Conservation (phyloP, 345 rosid genomes). For the Lepidium didymum region DNA sequence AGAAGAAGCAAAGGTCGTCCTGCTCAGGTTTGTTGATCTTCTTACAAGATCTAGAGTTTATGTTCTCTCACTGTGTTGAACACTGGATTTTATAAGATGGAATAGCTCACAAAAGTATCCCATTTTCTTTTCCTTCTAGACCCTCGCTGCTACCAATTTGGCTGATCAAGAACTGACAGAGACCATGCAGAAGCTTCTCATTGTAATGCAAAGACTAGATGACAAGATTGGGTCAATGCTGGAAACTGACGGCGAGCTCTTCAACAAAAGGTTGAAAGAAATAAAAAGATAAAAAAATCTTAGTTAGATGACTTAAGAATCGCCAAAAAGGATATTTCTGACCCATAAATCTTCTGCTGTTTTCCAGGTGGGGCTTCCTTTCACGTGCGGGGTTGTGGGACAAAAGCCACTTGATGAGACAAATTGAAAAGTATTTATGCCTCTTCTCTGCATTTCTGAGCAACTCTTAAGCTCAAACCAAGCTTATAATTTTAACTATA, state of each 20-base stretch:
- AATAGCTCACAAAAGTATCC: background rate
- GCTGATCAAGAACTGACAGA: constrained; percentile 78
- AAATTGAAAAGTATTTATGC: constrained; percentile 66
- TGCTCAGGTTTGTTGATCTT: constrained; percentile 64
- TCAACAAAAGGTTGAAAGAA: constrained; percentile 60
- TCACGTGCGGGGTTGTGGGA: constrained; percentile 96
- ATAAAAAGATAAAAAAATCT: background rate
- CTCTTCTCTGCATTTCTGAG: background rate
- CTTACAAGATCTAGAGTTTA: background rate
- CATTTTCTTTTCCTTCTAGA: constrained; percentile 38
- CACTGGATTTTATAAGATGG: background rate
- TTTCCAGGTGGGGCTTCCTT: constrained; percentile 84
- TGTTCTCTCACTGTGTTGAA: background rate
- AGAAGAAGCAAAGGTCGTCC: constrained; percentile 72
- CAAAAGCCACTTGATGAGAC: constrained; percentile 96
- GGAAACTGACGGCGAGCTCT: constrained; percentile 84
- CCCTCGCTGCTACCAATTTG: constrained; percentile 86
- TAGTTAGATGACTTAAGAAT: background rate
- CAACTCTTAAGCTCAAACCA: background rate
- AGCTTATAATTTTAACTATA: background rate
- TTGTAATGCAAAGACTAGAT: constrained; percentile 95
- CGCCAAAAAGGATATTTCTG: background rate
- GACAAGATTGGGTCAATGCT: constrained; percentile 78
- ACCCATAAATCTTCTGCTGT: background rate
- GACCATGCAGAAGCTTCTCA: constrained; percentile 84